phyloP scores from a whole-genome alignment of 225 moss, liverwort and hornwort species.

The Lunularia cruciata region DNA sequence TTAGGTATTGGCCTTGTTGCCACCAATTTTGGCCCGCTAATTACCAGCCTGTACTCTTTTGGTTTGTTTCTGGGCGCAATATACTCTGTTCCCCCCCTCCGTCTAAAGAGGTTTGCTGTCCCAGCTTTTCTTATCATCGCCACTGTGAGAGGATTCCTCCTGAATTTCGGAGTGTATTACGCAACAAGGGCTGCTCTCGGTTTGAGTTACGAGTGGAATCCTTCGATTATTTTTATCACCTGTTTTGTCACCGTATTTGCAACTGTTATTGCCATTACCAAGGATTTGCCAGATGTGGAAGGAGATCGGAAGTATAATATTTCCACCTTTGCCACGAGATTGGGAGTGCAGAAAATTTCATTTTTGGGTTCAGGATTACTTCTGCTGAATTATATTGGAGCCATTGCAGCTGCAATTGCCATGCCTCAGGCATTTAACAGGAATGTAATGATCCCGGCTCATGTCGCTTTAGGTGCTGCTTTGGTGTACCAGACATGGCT shows the following conservation, averaged over 20 bases:
- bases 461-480: constrained; percentile 53
- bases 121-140: constrained; percentile 94
- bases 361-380: constrained; percentile 68
- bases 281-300: constrained; percentile 85
- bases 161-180: constrained; percentile 93
- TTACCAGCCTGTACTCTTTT: constrained; percentile 60
- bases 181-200: constrained; percentile 89
- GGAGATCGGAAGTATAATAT: constrained; percentile 85
- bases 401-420: constrained; percentile 59
- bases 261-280: constrained; percentile 90
- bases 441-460: constrained; percentile 65
- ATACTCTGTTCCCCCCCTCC: constrained; percentile 84
- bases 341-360: constrained; percentile 76
- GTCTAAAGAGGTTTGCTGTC: constrained; percentile 79
- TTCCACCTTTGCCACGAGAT: constrained; percentile 72
- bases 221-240: constrained; percentile 90
- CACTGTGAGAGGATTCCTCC: constrained; percentile 81
- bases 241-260: constrained; percentile 88
- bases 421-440: constrained; percentile 65
- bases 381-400: constrained; percentile 76
- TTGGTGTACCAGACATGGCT: constrained; percentile 83
- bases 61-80: constrained; percentile 76
- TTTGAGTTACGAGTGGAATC: constrained; percentile 68
- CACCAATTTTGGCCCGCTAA: constrained; percentile 79
- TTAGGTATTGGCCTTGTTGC: constrained; percentile 66